A percentile compares a stretch with the other conserved stretches of the same genome.
Conservation (phyloP, 148 eudicot genomes). For the Polygonum maritimum region DNA sequence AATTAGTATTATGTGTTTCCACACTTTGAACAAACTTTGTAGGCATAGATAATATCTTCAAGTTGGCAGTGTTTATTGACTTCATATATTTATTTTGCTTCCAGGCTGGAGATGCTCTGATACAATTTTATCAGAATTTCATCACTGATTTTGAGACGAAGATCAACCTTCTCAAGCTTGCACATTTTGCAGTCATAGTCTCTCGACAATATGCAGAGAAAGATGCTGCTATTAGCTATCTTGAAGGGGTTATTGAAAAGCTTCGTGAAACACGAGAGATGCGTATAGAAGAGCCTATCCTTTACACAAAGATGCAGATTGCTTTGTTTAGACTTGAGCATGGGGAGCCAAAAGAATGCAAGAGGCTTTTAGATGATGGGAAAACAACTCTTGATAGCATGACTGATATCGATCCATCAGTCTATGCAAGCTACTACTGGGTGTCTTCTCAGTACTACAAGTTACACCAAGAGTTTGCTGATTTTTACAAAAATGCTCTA, state of each 20-base stretch:
- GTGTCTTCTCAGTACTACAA: conserved; percentile 84
- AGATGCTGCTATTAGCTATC: conserved; percentile 80
- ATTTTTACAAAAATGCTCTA: conserved; percentile 87
- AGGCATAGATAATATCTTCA: neutral
- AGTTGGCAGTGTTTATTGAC: neutral
- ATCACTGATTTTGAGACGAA: conserved; percentile 94
- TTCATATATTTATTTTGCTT: conserved; percentile 9
- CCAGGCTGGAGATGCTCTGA: conserved; percentile 91
- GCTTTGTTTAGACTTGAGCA: conserved; percentile 70
- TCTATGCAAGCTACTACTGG: conserved; percentile 86
- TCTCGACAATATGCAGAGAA: conserved; percentile 78
- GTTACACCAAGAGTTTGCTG: conserved; percentile 79
- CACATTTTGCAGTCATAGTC: conserved; percentile 90
- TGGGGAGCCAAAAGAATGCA: conserved; percentile 81
- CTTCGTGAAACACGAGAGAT: conserved; percentile 60
- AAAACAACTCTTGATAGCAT: conserved; percentile 78
- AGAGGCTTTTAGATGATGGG: conserved; percentile 73
- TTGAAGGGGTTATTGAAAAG: conserved; percentile 83
- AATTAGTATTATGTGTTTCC: neutral
- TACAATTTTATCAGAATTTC: conserved; percentile 86
- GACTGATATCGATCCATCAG: conserved; percentile 98
- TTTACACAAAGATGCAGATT: conserved; percentile 79
- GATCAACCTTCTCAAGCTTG: conserved; percentile 97
- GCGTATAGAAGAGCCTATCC: conserved; percentile 81
- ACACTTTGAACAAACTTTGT: neutral